Conservation (phyloP, 495 filamentous ascomycete genomes). For the Clavariopsis aquatica region DNA sequence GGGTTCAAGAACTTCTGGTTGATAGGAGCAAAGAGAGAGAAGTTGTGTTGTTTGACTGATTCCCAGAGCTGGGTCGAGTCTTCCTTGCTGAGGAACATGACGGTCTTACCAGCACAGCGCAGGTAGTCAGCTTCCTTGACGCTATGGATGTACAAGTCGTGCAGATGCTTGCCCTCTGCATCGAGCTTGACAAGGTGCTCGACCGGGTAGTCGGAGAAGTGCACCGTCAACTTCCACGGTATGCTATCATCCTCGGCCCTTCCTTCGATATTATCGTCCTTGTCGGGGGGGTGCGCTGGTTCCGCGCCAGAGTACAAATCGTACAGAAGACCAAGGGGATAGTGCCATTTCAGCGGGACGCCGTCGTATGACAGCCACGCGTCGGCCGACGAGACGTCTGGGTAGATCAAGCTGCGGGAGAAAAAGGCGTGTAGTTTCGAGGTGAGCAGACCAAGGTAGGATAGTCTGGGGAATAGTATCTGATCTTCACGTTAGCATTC, state of each 20-base stretch:
- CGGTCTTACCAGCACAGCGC: slow-evolving; percentile 83
- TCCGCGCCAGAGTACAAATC: slow-evolving; percentile 78
- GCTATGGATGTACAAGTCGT: slow-evolving; percentile 89
- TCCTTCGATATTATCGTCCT: background rate
- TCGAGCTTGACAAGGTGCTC: slow-evolving; percentile 68
- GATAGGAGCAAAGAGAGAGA: slow-evolving; percentile 69
- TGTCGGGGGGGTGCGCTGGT: slow-evolving; percentile 46
- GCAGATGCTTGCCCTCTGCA: slow-evolving; percentile 59
- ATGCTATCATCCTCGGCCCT: slow-evolving; percentile 42
- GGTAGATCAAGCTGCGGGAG: slow-evolving; percentile 66
- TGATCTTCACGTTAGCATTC: slow-evolving; percentile 27
- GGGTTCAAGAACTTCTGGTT: slow-evolving; percentile 77
- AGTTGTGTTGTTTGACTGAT: slow-evolving; percentile 76
- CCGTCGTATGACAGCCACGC: slow-evolving; percentile 74
- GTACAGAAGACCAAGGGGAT: slow-evolving; percentile 82
- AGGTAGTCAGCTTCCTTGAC: slow-evolving; percentile 96
- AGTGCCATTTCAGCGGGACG: slow-evolving; percentile 85
- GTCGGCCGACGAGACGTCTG: slow-evolving; percentile 56
- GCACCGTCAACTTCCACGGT: slow-evolving; percentile 73
- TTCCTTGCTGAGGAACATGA: slow-evolving; percentile 89
- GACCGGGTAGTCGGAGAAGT: slow-evolving; percentile 74
- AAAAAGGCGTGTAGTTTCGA: slow-evolving; percentile 81
- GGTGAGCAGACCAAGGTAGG: slow-evolving; percentile 74
- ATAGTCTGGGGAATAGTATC: slow-evolving; percentile 65
- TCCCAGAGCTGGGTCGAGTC: slow-evolving; percentile 87